A percentile compares a stretch with the other conserved stretches of the same genome.
Evolutionary conservation across 129 eudicot genomes (phyloP).

Genomic region (Lactuca sativa): DNA sequence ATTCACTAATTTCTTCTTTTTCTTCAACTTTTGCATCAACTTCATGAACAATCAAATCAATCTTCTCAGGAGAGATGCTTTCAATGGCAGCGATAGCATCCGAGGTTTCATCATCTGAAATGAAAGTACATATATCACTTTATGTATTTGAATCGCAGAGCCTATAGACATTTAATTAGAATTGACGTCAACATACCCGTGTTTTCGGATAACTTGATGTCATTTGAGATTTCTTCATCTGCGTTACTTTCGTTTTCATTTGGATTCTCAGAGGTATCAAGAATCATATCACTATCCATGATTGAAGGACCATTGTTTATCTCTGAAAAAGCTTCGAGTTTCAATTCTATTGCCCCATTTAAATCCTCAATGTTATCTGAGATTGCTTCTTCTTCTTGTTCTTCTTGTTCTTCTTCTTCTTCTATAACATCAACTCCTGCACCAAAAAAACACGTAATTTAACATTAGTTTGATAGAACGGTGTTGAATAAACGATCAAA

Average conservation of each 20-base stretch:
- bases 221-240: constrained; percentile 1
- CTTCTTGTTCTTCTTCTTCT: not conserved
- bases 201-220: not conserved
- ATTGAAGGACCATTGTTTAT: constrained; percentile 10
- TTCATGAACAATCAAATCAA: too few relatives aligned
- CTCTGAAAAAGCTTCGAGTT: not conserved
- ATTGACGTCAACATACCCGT: constrained; percentile 8
- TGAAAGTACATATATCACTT: too few relatives aligned
- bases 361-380: not conserved
- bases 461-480: not conserved
- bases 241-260: not conserved
- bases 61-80: too few relatives aligned
- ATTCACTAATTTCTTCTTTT: too few relatives aligned
- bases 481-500: not conserved
- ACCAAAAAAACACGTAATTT: not conserved
- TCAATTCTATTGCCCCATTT: not conserved
- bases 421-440: constrained; percentile 2
- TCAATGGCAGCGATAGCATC: too few relatives aligned
- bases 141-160: too few relatives aligned
- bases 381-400: not conserved
- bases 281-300: not conserved
- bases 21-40: too few relatives aligned
- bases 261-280: not conserved
- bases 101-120: too few relatives aligned
- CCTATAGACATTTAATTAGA: not conserved